Evolutionary conservation across 176 grass and related monocot genomes (phyloP), one percentile per base, ranked within the genome.

Genomic region (Musa itinerans): DNA sequence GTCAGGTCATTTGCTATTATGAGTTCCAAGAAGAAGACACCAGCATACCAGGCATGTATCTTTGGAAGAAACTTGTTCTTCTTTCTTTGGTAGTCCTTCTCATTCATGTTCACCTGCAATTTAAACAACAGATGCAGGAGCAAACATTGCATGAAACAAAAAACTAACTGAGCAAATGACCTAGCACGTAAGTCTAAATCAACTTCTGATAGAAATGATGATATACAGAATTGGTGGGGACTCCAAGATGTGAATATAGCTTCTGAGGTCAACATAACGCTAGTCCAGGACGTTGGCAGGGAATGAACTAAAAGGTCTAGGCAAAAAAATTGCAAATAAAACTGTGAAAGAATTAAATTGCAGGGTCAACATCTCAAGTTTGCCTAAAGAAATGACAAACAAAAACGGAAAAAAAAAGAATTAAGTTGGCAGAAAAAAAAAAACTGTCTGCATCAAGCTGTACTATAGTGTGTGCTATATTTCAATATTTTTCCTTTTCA

Each of bases 21-120:
- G 25, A 68, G n/a, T 14, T 15, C 9, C 8, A 16, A 56, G 24
- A 23, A 5, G 23, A 56, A 74, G 21, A 56, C 10, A 26, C 2
- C n/a, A 56, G 10, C 50, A 58, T 91, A 98, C 94, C 94, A 98
- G 43, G 94, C 76, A 76, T 98, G 94, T 83, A 98, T 98, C 83
- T 93, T 98, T 1, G 94, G 94, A 14, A 98, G 76, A 66, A 98
- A 98, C 65, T 98, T 98, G 88, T 98, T 98, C 82, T 98, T 98
- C 86, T 91, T 98, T 75, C 94, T 85, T 86, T 93, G 90, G 77
- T 91, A 98, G 57, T 98, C 90, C 85, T 82, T 98, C 80, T 98
- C 94, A 86, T 89, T 98, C 94, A 98, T 93, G 65, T 98, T 98
- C 70, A 98, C 94, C 94, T 98, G 78, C 54, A 91, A 76, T 86